A percentile compares a stretch with the other conserved stretches of the same genome.
Conservation (phyloP, 495 filamentous ascomycete genomes). For the Lasiosphaeria miniovina region DNA sequence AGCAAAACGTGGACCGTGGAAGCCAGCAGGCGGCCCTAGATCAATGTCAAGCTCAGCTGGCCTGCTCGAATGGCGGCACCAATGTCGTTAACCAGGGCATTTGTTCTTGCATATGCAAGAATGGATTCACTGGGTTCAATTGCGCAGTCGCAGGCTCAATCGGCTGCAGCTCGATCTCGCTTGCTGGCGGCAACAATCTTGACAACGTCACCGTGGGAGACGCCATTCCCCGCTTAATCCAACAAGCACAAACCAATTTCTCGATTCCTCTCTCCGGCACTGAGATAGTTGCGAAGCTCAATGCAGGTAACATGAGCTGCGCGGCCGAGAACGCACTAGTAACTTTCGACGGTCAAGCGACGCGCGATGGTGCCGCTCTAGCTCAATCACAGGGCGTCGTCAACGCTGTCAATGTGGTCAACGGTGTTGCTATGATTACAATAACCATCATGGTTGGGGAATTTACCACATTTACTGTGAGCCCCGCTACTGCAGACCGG, state of each 20-base stretch:
- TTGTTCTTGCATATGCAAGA: conserved; percentile 84
- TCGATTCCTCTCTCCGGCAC: conserved; percentile 67
- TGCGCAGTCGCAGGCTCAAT: conserved; percentile 61
- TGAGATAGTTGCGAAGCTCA: conserved; percentile 72
- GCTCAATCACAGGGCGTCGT: conserved; percentile 17
- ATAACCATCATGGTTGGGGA: conserved; percentile 36
- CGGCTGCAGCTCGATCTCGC: conserved; percentile 68
- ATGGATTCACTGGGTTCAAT: conserved; percentile 76
- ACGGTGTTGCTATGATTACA: conserved; percentile 34
- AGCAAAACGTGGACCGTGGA: conserved; percentile 29
- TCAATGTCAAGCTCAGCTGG: conserved; percentile 51
- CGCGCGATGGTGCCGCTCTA: conserved; percentile 29
- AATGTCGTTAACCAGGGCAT: conserved; percentile 60
- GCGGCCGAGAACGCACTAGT: conserved; percentile 80
- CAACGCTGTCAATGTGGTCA: conserved; percentile 24
- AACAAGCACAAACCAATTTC: conserved; percentile 62
- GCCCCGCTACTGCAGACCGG: conserved; percentile 12
- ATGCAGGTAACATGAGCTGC: conserved; percentile 69
- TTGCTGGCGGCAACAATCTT: conserved; percentile 48
- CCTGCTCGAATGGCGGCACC: conserved; percentile 79
- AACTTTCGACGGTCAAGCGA: conserved; percentile 62
- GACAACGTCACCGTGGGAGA: conserved; percentile 76
- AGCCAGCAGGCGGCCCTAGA: conserved; percentile 31
- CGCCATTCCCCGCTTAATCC: conserved; percentile 69
- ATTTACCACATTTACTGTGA: conserved; percentile 32